Percentiles rank a stretch among this genome's conserved stretches.
phyloP scores from a whole-genome alignment of 805 yeast species.

The Metschnikowia kofuensis region DNA sequence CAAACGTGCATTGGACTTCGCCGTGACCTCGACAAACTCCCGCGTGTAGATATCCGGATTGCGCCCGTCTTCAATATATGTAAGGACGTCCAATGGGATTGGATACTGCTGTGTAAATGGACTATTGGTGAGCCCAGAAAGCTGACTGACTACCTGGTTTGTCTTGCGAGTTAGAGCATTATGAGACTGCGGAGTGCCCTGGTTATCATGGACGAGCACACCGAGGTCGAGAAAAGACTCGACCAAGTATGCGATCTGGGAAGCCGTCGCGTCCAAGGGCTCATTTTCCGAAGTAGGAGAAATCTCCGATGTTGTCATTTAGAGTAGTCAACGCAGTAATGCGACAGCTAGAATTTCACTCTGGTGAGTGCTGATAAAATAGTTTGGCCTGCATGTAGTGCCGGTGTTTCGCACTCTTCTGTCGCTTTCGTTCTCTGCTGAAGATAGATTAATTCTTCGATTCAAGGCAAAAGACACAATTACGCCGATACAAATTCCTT shows the following conservation, averaged over 20 bases:
- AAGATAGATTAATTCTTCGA: background rate
- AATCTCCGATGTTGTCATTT: slow-evolving; percentile 33
- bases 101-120: slow-evolving; percentile 38
- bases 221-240: slow-evolving; percentile 89
- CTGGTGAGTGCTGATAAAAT: too few species aligned
- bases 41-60: slow-evolving; percentile 97
- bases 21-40: slow-evolving; percentile 93
- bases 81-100: slow-evolving; percentile 80
- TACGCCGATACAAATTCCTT: too few species aligned
- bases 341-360: too few species aligned
- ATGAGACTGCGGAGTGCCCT: slow-evolving; percentile 80
- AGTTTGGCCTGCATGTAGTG: background rate
- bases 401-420: background rate
- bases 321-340: background rate
- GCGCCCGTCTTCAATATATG: slow-evolving; percentile 92
- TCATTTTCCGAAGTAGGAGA: slow-evolving; percentile 23
- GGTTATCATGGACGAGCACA: slow-evolving; percentile 88
- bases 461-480: background rate
- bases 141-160: slow-evolving; percentile 41
- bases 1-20: slow-evolving; percentile 81
- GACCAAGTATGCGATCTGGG: slow-evolving; percentile 31
- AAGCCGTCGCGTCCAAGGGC: slow-evolving; percentile 29
- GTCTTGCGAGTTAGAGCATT: slow-evolving; percentile 39
- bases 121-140: slow-evolving; percentile 31
- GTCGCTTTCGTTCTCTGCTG: slow-evolving; percentile 1